Conservation (phyloP, 352 stramenopile genomes). For the Phytophthora fragariae region DNA sequence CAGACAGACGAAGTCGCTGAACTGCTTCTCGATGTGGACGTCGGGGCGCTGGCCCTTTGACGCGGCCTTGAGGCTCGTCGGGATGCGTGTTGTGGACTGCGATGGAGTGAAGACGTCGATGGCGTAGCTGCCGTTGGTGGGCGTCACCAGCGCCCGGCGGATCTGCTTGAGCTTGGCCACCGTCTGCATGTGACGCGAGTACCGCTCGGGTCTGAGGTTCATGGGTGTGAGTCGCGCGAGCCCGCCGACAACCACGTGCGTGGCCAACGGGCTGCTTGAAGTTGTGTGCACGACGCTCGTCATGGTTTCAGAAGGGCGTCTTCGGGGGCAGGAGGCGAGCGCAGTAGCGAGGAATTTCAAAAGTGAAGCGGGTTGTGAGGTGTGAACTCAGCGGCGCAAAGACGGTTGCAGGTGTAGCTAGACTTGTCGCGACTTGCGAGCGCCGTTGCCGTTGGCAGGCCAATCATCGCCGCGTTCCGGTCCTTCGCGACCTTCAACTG, state of each 20-base stretch:
- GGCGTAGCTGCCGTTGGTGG: constrained; percentile 11
- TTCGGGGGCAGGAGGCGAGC: background rate
- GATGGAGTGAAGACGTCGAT: constrained; percentile 28
- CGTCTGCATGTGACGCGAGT: constrained; percentile 33
- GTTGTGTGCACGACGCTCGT: background rate
- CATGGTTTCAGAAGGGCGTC: background rate
- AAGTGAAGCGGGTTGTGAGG: background rate
- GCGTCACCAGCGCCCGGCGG: constrained; percentile 16
- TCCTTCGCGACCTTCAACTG: constrained; percentile 21
- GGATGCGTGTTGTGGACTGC: constrained; percentile 24
- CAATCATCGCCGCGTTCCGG: constrained; percentile 19
- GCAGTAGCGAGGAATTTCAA: constrained; percentile 14
- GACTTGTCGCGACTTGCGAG: background rate
- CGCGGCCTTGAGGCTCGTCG: constrained; percentile 19
- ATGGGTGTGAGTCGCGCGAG: constrained; percentile 20
- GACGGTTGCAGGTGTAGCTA: background rate
- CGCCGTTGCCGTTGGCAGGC: background rate
- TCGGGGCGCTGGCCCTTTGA: constrained; percentile 13
- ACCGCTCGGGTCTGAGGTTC: constrained; percentile 27
- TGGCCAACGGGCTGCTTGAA: background rate
- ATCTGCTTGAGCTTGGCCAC: constrained; percentile 30
- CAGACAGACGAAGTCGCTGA: constrained; percentile 43
- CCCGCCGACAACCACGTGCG: constrained; percentile 1
- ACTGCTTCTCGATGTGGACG: constrained; percentile 18
- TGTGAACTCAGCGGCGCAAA: background rate